Evolutionary conservation across 2,329 filamentous ascomycete species (phyloP), one percentile per base, ranked within the genome.

Genomic region (Nothomitra cinnamomea): DNA sequence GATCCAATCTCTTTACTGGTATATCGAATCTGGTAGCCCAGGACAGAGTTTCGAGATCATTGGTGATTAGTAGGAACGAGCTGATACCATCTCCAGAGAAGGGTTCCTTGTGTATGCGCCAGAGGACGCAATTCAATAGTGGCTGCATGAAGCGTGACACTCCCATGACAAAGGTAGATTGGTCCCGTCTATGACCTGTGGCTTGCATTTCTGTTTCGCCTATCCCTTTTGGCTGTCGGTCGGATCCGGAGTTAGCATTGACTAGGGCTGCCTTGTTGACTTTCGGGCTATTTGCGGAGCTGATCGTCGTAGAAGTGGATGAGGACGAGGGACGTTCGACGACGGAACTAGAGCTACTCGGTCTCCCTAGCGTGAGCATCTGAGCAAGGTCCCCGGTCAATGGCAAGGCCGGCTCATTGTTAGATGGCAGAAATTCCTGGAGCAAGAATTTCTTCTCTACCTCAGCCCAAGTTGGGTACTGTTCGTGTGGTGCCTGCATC

Each of bases 401-500:
- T 28, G 13, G 12, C n/a, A 28, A 21, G n/a, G 19, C 21, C 36
- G 21, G 17, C 40, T 53, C 42, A 7, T 36, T 36, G 28, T 24
- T 24, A n/a, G 45, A 35, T n/a, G 45, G 15, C 2, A 35, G 10
- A 15, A 28, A 35, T 32, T 49, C 45, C 13, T 21, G 13, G 45
- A 24, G 17, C 1, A 53, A 6, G 19, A 41, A 21, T 19, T 43
- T 45, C 38, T 45, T 35, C 21, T 45, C 36, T 28, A 45, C 28
- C 12, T 40, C 51, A 32, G 51, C 17, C 17, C 38, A 75, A 43
- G 60, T 67, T 28, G 68, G 64, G 54, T 70, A 75, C 56, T 71
- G 68, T 57, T 74, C 71, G 61, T 68, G 69, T n/a, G 71, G 70
- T 2, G 69, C 71, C 60, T 74, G 71, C 8, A 75, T 64, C 36